These are phyloP conservation scores for Sugiyamaella castrensis DNA, from an alignment of 1,139 yeast species.

Conservation along the genomic window DNA sequence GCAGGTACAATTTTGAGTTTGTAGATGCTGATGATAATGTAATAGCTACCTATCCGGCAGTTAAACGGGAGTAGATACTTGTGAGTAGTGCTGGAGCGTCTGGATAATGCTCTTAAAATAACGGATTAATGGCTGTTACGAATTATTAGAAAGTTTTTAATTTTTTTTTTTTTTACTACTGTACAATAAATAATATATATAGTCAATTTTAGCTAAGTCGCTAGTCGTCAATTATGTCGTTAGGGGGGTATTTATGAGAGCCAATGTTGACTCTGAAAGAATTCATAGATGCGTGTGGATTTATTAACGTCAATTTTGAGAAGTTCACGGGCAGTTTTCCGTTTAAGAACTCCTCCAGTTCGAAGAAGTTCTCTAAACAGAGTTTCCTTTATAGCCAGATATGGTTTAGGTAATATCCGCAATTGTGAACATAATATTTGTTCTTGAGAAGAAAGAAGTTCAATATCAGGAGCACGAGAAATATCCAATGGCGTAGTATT, in stretches of 20 bases:
- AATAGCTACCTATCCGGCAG: conserved; percentile 23
- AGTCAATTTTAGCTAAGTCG: too few species aligned
- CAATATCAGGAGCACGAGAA: conserved; percentile 78
- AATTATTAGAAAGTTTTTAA: too few species aligned
- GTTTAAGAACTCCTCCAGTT: conserved; percentile 78
- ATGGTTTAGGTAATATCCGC: conserved; percentile 88
- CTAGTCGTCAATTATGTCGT: too few species aligned
- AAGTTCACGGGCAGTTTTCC: conserved; percentile 78
- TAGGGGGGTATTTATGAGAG: neutral
- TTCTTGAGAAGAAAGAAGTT: conserved; percentile 78
- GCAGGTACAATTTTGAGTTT: conserved; percentile 36
- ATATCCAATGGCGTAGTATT: conserved; percentile 51
- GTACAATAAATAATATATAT: too few species aligned
- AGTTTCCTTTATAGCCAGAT: conserved; percentile 88
- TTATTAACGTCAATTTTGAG: conserved; percentile 82
- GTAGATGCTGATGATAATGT: conserved; percentile 33
- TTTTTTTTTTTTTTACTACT: too few species aligned
- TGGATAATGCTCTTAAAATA: too few species aligned
- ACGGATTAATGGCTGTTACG: too few species aligned
- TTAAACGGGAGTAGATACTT: too few species aligned
- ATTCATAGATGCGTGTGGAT: conserved; percentile 85
- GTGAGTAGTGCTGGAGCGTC: too few species aligned
- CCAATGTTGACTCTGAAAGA: conserved; percentile 92
- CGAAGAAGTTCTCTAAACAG: conserved; percentile 82
- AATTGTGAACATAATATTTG: conserved; percentile 79